phyloP scores from a whole-genome alignment of 1,284 basidiomycete species.

The Ustilago loliicola region DNA sequence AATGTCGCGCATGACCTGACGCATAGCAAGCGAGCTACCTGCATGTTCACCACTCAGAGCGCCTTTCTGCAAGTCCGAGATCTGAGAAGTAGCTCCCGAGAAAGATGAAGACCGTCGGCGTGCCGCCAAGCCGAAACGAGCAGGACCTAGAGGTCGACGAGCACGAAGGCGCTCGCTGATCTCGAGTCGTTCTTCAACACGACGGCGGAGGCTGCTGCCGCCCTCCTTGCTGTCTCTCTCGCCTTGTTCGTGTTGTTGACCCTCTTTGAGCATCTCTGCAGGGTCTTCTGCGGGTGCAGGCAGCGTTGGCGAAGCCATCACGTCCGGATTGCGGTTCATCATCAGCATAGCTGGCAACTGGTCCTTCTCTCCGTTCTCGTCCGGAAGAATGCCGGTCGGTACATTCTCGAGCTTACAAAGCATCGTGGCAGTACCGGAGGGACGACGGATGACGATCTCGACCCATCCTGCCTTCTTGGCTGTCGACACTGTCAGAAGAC shows the following conservation, averaged over 20 bases:
- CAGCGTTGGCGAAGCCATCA: constrained; percentile 43
- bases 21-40: constrained; percentile 44
- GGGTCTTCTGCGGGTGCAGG: constrained; percentile 30
- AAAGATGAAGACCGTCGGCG: constrained; percentile 78
- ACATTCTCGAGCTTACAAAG: constrained; percentile 92
- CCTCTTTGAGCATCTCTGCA: constrained; percentile 1
- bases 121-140: constrained; percentile 52
- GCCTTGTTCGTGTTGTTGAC: not conserved
- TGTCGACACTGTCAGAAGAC: constrained; percentile 85
- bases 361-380: constrained; percentile 74
- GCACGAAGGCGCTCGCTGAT: constrained; percentile 52
- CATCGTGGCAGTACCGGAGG: constrained; percentile 87
- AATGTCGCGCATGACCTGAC: constrained; percentile 56
- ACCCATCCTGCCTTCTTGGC: constrained; percentile 87
- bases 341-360: constrained; percentile 81
- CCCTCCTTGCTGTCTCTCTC: not conserved
- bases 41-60: constrained; percentile 23
- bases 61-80: constrained; percentile 7
- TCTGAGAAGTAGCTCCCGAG: constrained; percentile 73
- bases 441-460: constrained; percentile 85
- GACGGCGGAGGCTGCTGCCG: constrained; percentile 37
- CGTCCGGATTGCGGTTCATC: constrained; percentile 76
- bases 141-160: constrained; percentile 50
- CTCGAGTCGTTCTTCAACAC: constrained; percentile 45
- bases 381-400: constrained; percentile 60